Conservation (phyloP, 2,329 filamentous ascomycete species). For the Cordyceps militaris region DNA sequence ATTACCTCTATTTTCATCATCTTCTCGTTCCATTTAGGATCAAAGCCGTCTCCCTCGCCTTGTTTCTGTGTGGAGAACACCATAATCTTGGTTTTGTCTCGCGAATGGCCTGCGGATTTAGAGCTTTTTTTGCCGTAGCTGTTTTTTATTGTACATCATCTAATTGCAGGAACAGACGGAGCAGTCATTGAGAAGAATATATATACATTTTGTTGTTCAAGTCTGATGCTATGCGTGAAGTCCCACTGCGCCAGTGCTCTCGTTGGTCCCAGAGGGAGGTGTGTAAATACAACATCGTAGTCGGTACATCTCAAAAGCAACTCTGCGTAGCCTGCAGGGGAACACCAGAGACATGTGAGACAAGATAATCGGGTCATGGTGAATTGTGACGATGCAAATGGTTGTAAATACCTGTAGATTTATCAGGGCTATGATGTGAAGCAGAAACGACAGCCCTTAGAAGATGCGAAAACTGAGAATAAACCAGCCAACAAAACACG, state of each 20-base stretch:
- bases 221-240: not conserved
- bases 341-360: too few species aligned
- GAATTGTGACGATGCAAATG: too few species aligned
- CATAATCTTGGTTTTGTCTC: not conserved
- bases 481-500: too few species aligned
- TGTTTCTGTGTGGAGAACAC: not conserved
- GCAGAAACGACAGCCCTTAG: too few species aligned
- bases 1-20: not conserved
- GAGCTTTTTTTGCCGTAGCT: conserved; percentile 21
- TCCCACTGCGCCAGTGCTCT: not conserved
- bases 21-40: conserved; percentile 11
- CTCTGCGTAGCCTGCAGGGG: too few species aligned
- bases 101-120: not conserved
- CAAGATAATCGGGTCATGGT: too few species aligned
- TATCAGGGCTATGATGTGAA: too few species aligned
- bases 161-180: conserved; percentile 18
- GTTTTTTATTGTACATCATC: conserved; percentile 23
- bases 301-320: too few species aligned
- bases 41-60: not conserved
- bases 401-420: too few species aligned
- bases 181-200: conserved; percentile 13
- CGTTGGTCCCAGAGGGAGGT: not conserved
- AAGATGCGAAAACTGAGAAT: too few species aligned
- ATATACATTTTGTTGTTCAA: conserved; percentile 13
- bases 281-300: too few species aligned